Conservation (phyloP, 352 stramenopile species). For the Aphanomyces astaci region DNA sequence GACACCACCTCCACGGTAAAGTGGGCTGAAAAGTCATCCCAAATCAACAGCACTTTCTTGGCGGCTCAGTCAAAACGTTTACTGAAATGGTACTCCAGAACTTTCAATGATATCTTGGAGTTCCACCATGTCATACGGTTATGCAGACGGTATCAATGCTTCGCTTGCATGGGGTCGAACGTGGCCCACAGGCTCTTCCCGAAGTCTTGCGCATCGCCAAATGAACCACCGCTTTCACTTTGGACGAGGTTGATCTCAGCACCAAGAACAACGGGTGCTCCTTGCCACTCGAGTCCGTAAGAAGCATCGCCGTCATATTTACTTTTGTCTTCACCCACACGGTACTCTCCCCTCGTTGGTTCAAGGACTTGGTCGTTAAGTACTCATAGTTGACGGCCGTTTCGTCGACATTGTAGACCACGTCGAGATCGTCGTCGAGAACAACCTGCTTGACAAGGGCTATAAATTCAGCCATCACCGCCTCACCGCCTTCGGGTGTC, state of each 20-base stretch:
- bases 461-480: neutral
- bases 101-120: conserved; percentile 12
- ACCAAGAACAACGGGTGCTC: conserved; percentile 26
- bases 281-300: conserved; percentile 22
- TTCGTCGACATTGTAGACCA: conserved; percentile 29
- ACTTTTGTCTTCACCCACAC: conserved; percentile 30
- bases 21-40: conserved; percentile 27
- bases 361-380: conserved; percentile 28
- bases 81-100: conserved; percentile 24
- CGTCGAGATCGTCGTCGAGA: neutral
- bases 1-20: conserved; percentile 22
- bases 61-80: conserved; percentile 3
- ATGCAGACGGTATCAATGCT: neutral
- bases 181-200: conserved; percentile 25
- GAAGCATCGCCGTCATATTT: conserved; percentile 26
- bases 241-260: conserved; percentile 21
- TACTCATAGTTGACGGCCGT: conserved; percentile 31
- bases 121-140: conserved; percentile 26
- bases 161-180: conserved; percentile 3
- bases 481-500: conserved; percentile 6
- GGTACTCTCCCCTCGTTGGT: conserved; percentile 20
- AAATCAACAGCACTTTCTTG: conserved; percentile 22
- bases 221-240: neutral
- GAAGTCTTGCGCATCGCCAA: conserved; percentile 27
- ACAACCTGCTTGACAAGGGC: neutral